These are phyloP conservation scores for Pseudocercospora fijiensis DNA, from an alignment of 2,329 filamentous ascomycete species.

Conservation along the genomic window DNA sequence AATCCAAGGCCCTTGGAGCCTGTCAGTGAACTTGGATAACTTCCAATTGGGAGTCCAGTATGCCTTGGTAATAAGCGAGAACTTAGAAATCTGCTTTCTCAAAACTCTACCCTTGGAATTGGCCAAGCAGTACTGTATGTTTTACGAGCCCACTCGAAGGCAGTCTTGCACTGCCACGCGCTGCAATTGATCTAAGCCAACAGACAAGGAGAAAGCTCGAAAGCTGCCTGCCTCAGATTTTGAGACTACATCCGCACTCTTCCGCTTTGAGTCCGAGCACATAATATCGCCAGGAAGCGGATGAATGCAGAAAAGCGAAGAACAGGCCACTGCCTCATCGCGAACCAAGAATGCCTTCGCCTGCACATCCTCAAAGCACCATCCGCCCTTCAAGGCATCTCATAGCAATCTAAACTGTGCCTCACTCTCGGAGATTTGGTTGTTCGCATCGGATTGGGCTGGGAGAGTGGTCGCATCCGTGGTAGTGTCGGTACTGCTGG, in stretches of 20 bases:
- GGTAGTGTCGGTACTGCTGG: slow-evolving; percentile 13
- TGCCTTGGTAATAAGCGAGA: too few relatives aligned
- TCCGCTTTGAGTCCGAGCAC: neutral
- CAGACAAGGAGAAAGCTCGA: neutral
- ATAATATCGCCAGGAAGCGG: neutral
- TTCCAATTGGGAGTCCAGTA: too few relatives aligned
- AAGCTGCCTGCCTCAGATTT: neutral
- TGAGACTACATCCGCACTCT: neutral
- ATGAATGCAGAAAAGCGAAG: neutral
- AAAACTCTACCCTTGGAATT: too few relatives aligned
- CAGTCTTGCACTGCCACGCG: too few relatives aligned
- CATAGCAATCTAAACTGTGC: neutral
- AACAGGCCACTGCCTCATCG: neutral
- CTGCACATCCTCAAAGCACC: neutral
- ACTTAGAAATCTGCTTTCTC: too few relatives aligned
- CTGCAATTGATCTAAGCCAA: neutral
- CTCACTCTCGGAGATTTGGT: slow-evolving; percentile 8
- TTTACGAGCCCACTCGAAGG: too few relatives aligned
- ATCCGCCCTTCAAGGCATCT: neutral
- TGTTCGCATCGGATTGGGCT: slow-evolving; percentile 12
- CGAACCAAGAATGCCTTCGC: neutral
- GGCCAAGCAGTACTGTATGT: too few relatives aligned
- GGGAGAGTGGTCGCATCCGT: slow-evolving; percentile 20
- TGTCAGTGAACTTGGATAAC: too few relatives aligned
- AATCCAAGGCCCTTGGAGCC: too few relatives aligned